phyloP scores from a whole-genome alignment of 73 alveolate species.

The Halteria grandinella region DNA sequence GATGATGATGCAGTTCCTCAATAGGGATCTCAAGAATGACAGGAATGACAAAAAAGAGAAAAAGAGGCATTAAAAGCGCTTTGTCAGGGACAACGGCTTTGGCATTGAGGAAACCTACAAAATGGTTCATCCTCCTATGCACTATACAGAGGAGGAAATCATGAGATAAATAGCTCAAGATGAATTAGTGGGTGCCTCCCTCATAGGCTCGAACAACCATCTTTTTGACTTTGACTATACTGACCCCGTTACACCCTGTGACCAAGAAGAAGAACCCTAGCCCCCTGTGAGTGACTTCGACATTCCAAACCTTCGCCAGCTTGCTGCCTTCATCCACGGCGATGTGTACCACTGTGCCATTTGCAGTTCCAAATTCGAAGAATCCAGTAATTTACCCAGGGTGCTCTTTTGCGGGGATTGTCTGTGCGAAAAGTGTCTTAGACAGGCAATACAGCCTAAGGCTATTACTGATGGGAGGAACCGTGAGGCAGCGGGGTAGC shows the following conservation, averaged over 20 bases:
- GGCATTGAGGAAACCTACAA: too few species aligned
- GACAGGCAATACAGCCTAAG: not conserved
- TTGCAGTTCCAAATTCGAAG: constrained; percentile 24
- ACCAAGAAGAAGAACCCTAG: not conserved
- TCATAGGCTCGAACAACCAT: not conserved
- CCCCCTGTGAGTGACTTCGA: not conserved
- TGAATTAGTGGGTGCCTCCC: constrained; percentile 9
- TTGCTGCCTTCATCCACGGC: constrained; percentile 39
- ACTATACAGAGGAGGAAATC: too few species aligned
- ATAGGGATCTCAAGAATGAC: too few species aligned
- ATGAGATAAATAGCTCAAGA: too few species aligned
- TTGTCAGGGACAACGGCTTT: too few species aligned
- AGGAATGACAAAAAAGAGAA: too few species aligned
- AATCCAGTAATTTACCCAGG: constrained; percentile 19
- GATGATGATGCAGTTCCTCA: too few species aligned
- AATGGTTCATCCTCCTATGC: too few species aligned
- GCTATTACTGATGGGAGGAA: not conserved
- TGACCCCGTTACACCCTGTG: too few species aligned
- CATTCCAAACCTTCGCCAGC: constrained; percentile 9
- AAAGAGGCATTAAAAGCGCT: too few species aligned
- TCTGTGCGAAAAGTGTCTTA: constrained; percentile 42
- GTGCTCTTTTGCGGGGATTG: constrained; percentile 56
- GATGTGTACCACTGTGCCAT: constrained; percentile 54
- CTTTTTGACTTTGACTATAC: too few species aligned
- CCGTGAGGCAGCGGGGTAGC: not conserved